Conservation (phyloP, 2,329 filamentous ascomycete genomes). For the Purpureocillium takamizusanense region DNA sequence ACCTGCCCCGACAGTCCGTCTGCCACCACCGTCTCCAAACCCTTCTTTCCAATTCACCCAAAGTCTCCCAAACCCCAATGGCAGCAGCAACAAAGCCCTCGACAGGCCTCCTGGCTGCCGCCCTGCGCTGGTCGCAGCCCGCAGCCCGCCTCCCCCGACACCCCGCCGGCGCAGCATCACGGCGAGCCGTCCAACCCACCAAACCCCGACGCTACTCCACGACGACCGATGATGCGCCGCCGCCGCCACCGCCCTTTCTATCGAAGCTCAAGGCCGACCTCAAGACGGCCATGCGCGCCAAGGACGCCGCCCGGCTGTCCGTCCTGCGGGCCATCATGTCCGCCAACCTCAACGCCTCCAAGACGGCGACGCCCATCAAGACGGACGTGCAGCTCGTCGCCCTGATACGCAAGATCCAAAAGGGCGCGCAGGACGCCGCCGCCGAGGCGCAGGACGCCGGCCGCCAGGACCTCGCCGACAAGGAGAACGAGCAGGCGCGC, state of each 20-base stretch:
- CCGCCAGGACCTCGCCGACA: slow-evolving; percentile 59
- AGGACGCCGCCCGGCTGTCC: slow-evolving; percentile 54
- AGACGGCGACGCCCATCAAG: slow-evolving; percentile 59
- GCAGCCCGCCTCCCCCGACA: slow-evolving; percentile 1
- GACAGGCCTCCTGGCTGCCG: background rate
- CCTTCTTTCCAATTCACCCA: no score
- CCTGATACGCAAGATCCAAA: slow-evolving; percentile 56
- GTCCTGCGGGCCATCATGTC: slow-evolving; percentile 62
- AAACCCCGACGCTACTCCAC: slow-evolving; percentile 25
- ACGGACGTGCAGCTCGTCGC: slow-evolving; percentile 62
- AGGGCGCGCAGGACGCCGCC: slow-evolving; percentile 47
- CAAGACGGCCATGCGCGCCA: slow-evolving; percentile 57
- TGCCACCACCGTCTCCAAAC: no score
- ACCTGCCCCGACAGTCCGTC: no score
- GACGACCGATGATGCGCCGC: slow-evolving; percentile 24
- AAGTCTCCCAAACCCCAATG: no score
- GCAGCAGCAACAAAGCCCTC: no score
- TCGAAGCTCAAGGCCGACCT: slow-evolving; percentile 50
- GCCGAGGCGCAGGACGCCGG: slow-evolving; percentile 56
- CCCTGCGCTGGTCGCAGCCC: background rate
- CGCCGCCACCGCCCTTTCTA: slow-evolving; percentile 40
- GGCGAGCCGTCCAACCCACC: background rate
- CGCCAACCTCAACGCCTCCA: slow-evolving; percentile 65
- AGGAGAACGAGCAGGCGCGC: slow-evolving; percentile 57
- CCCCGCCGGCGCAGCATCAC: background rate